Conservation (phyloP, 2,329 filamentous ascomycete species). For the Fusarium guadeloupense region DNA sequence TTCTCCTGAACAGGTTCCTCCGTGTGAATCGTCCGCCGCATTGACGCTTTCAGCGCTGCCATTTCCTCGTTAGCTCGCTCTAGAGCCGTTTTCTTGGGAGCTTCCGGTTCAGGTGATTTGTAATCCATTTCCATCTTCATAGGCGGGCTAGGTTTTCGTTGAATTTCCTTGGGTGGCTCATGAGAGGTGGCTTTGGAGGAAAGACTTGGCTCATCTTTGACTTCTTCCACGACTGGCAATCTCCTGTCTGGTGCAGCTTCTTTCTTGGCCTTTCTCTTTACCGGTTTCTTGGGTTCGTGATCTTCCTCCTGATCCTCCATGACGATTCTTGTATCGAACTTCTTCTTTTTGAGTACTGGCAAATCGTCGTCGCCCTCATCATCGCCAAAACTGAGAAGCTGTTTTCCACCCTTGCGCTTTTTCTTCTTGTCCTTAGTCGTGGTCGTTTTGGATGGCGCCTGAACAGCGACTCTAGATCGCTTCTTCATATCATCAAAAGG, state of each 20-base stretch:
- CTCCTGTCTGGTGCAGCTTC: constrained; percentile 38
- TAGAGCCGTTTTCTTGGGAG: constrained; percentile 61
- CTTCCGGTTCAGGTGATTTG: constrained; percentile 41
- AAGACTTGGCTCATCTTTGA: neutral
- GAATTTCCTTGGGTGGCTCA: constrained; percentile 10
- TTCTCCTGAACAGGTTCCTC: constrained; percentile 62
- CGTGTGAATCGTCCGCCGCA: constrained; percentile 71
- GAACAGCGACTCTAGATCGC: constrained; percentile 66
- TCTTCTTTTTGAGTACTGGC: constrained; percentile 76
- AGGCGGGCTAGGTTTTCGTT: constrained; percentile 24
- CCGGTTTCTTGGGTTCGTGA: constrained; percentile 40
- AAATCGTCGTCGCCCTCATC: constrained; percentile 65
- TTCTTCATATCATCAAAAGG: constrained; percentile 85
- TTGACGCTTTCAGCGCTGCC: constrained; percentile 80
- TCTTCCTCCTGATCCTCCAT: constrained; percentile 59
- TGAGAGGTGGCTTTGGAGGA: neutral
- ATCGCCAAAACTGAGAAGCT: constrained; percentile 80
- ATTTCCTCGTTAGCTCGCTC: constrained; percentile 83
- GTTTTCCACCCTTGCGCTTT: constrained; percentile 80
- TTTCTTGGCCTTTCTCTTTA: constrained; percentile 45
- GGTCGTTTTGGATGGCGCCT: constrained; percentile 50
- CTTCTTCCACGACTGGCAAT: constrained; percentile 24
- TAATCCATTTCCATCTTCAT: constrained; percentile 25
- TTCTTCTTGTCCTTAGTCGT: constrained; percentile 67
- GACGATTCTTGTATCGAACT: constrained; percentile 81